phyloP scores from a whole-genome alignment of 352 stramenopile species.

The Globisporangium nagaii region DNA sequence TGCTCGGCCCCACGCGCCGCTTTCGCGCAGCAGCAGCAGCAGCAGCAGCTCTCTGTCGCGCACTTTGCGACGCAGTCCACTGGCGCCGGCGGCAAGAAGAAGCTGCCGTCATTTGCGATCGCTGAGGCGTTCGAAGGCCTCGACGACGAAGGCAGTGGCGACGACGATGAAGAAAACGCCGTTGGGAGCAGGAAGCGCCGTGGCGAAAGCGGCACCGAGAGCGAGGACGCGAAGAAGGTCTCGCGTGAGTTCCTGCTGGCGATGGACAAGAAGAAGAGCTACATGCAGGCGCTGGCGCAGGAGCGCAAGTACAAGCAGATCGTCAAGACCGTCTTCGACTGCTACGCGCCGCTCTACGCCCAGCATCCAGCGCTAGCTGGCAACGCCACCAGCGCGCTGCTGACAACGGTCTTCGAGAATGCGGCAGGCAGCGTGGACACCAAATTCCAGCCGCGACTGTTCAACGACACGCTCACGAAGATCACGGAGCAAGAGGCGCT shows the following conservation, averaged over 20 bases:
- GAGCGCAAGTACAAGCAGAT: conserved; percentile 29
- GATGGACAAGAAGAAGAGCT: conserved; percentile 62
- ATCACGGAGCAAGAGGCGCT: conserved; percentile 58
- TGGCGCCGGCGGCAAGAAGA: background rate
- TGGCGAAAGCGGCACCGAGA: conserved; percentile 2
- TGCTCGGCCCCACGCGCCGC: background rate
- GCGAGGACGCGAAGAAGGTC: conserved; percentile 20
- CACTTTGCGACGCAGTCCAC: background rate
- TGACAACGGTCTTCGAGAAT: conserved; percentile 10
- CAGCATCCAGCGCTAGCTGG: conserved; percentile 15
- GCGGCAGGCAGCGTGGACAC: conserved; percentile 23
- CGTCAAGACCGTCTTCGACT: conserved; percentile 48
- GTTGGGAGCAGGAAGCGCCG: background rate
- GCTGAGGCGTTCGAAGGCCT: conserved; percentile 48
- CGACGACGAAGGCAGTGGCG: conserved; percentile 30
- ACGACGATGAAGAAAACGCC: background rate
- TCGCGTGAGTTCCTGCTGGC: conserved; percentile 40
- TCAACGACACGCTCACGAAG: conserved; percentile 54
- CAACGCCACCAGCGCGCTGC: background rate
- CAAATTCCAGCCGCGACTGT: conserved; percentile 49
- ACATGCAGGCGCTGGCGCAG: conserved; percentile 45
- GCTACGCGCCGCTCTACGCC: conserved; percentile 55
- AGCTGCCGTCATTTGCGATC: conserved; percentile 43
- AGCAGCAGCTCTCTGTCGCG: background rate
- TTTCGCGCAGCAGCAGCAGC: background rate